Base-by-base conservation (phyloP, 306 rosid genomes). In the Styphnolobium japonicum region DNA sequence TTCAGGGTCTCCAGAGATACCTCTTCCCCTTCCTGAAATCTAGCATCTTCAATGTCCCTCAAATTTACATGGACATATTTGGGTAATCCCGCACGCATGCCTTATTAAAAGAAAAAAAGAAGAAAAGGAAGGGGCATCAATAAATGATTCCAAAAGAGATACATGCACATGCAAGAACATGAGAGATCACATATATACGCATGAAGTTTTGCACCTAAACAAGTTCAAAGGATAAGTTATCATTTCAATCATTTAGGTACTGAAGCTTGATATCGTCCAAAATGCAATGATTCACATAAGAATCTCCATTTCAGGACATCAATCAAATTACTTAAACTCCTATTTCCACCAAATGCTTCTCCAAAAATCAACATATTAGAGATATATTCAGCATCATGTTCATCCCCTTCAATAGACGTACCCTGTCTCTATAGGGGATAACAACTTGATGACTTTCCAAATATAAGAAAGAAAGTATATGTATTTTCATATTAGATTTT, bases 81-180 rank as follows among this genome's bases (percentile, higher is more conserved):
- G 3, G 96, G 99, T 77, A 93, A 84, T 23, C 99, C 99, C 23
- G 92, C 94, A 29, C 31, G 88, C 99, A 96, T 93, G 78, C 99
- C 99, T 95, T 77, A 53, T 21, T 56, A 51, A 36, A 75, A 72
- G 31, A 33, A 57, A 39, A 22, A 3, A 12, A 25, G 48, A 46
- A 34, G 15, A n/a, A 82, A 29, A 45, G 55, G 61, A 48, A 21
- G 25, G 45, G 45, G 37, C 65, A 34, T 85, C 10, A 85, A 60
- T 55, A 60, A 12, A 67, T 57, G 45, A 61, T 48, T 64, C 67
- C 37, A 10, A 39, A 60, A 36, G 53, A 34, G 78, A 75, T n/a
- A 63, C 40, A 36, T 9, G 36, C 66, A 36, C 73, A 45, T 23
- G 34, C 19, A 48, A 25, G 19, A 15, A 66, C 21, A 12, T 2